Conservation (phyloP, 495 filamentous ascomycete genomes). For the Annulohypoxylon moriforme region DNA sequence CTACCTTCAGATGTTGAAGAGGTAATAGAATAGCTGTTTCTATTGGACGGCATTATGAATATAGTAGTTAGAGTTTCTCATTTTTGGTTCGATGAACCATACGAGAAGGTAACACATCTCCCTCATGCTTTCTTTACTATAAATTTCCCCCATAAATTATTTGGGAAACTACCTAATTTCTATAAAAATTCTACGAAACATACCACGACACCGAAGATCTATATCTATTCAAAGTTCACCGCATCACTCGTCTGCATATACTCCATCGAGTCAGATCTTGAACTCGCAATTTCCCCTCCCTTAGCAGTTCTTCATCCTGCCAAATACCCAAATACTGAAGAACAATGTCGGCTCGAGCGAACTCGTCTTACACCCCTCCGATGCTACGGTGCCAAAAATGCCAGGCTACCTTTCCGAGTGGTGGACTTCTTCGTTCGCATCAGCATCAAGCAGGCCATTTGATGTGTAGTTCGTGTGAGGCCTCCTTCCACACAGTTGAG, state of each 20-base stretch:
- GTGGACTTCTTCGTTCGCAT: conserved; percentile 24
- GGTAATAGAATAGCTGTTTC: neutral
- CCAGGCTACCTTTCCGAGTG: conserved; percentile 14
- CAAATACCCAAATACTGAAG: neutral
- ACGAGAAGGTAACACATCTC: neutral
- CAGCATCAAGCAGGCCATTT: conserved; percentile 20
- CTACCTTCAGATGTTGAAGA: neutral
- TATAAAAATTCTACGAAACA: neutral
- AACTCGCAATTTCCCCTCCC: neutral
- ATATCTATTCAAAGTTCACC: neutral
- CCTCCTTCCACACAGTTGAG: conserved; percentile 15
- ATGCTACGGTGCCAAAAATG: conserved; percentile 29
- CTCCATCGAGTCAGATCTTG: neutral
- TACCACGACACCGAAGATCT: neutral
- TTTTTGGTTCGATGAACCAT: neutral
- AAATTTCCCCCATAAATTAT: neutral
- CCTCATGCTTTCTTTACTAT: neutral
- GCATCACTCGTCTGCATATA: neutral
- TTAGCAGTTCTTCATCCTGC: neutral
- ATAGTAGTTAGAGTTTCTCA: neutral
- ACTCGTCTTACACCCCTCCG: neutral
- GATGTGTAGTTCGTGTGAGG: conserved; percentile 24
- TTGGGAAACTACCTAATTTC: neutral
- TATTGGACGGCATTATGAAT: neutral
- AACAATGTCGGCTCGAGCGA: neutral